phyloP scores from a whole-genome alignment of 768 basidiomycete genomes.

The Boletus pseudopeckii region DNA sequence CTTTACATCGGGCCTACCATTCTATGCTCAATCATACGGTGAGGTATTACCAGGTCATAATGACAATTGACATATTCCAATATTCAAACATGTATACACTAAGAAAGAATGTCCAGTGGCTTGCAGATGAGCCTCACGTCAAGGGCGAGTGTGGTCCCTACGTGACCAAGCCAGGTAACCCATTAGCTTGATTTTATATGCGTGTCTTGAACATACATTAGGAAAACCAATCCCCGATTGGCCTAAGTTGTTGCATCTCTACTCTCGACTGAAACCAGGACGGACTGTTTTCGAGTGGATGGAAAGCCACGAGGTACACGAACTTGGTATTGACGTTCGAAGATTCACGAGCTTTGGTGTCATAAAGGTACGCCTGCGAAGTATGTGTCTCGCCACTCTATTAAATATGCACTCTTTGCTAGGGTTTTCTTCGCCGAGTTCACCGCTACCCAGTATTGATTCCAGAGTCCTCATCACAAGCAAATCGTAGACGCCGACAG shows the following conservation, averaged over 20 bases:
- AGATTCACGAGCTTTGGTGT: slow-evolving; percentile 97
- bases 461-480: slow-evolving; percentile 31
- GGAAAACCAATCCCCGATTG: slow-evolving; percentile 72
- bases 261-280: slow-evolving; percentile 81
- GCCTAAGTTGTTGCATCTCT: slow-evolving; percentile 82
- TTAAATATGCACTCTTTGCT: not conserved
- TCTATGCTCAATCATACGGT: slow-evolving; percentile 3
- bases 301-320: slow-evolving; percentile 65
- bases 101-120: slow-evolving; percentile 80
- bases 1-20: not conserved
- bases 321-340: slow-evolving; percentile 80
- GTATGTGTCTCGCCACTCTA: not conserved
- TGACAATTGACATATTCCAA: slow-evolving; percentile 97
- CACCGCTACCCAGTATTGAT: slow-evolving; percentile 89
- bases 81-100: slow-evolving; percentile 97
- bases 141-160: slow-evolving; percentile 90
- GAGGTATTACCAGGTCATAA: slow-evolving; percentile 94
- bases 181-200: not conserved
- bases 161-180: slow-evolving; percentile 69
- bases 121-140: slow-evolving; percentile 82
- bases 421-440: slow-evolving; percentile 90
- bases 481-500: slow-evolving; percentile 28
- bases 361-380: slow-evolving; percentile 65
- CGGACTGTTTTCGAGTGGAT: slow-evolving; percentile 88
- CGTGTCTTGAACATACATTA: slow-evolving; percentile 18